These are phyloP conservation scores for Hygrophorus russula DNA, from an alignment of 768 basidiomycete species.

Conservation along the genomic window DNA sequence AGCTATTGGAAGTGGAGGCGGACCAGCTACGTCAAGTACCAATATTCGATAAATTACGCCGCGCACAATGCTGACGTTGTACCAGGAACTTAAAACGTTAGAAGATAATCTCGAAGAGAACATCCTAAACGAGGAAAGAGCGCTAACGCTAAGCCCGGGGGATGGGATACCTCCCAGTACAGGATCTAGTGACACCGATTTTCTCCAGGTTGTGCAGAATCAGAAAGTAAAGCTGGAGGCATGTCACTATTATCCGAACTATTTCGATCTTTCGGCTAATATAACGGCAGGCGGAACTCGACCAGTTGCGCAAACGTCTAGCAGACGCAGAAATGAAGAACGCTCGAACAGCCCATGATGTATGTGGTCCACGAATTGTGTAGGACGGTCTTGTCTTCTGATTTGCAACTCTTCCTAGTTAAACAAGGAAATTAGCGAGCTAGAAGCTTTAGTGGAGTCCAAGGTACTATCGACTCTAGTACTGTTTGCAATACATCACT, in stretches of 20 bases:
- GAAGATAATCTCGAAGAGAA: slow-evolving; percentile 66
- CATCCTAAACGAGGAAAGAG: slow-evolving; percentile 39
- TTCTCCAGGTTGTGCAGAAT: slow-evolving; percentile 33
- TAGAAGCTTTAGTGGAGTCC: slow-evolving; percentile 88
- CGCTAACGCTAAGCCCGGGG: slow-evolving; percentile 9
- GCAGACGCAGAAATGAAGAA: slow-evolving; percentile 67
- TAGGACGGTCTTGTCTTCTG: neutral
- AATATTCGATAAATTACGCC: neutral
- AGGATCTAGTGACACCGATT: slow-evolving; percentile 21
- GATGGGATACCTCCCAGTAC: slow-evolving; percentile 1
- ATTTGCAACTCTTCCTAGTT: slow-evolving; percentile 34
- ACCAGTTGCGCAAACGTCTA: slow-evolving; percentile 59
- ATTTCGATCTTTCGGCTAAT: neutral
- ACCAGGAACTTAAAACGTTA: slow-evolving; percentile 62
- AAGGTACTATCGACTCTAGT: slow-evolving; percentile 41
- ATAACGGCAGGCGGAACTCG: slow-evolving; percentile 42
- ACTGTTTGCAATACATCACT: neutral
- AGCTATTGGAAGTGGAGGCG: slow-evolving; percentile 49
- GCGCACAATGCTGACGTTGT: neutral
- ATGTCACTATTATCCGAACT: slow-evolving; percentile 8
- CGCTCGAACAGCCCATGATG: slow-evolving; percentile 57
- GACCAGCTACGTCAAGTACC: slow-evolving; percentile 65
- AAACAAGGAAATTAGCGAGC: slow-evolving; percentile 85
- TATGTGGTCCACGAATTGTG: slow-evolving; percentile 20
- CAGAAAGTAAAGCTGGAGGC: slow-evolving; percentile 46